Evolutionary conservation across 345 rosid species (phyloP).

Genomic region (Eucalyptus polybractea): DNA sequence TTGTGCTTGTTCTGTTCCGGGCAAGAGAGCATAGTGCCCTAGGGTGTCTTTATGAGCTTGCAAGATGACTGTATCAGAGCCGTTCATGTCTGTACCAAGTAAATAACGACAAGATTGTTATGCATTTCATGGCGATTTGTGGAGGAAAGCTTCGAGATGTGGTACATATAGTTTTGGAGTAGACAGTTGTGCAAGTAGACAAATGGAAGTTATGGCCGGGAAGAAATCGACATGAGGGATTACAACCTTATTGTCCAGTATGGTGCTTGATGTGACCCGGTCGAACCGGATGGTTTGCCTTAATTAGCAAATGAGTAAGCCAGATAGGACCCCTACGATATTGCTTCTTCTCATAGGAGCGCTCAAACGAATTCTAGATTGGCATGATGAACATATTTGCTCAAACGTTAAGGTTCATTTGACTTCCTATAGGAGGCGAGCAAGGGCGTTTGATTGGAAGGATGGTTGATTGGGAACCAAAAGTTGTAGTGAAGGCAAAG

Average conservation of each 20-base stretch:
- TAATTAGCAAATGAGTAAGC: background rate
- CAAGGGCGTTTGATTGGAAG: background rate
- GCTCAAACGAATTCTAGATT: background rate
- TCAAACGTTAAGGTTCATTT: background rate
- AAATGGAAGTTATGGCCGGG: background rate
- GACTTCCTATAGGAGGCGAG: background rate
- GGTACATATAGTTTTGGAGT: background rate
- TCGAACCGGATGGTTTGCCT: background rate
- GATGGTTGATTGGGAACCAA: background rate
- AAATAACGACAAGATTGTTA: fast-evolving
- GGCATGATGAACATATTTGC: too few relatives aligned
- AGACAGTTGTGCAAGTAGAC: too few relatives aligned
- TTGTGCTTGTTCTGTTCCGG: background rate
- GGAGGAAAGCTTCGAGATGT: background rate
- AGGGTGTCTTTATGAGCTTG: too few relatives aligned
- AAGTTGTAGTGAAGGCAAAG: background rate
- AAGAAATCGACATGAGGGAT: background rate
- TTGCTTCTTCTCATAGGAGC: background rate
- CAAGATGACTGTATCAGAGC: fast-evolving
- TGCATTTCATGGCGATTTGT: background rate
- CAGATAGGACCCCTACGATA: background rate
- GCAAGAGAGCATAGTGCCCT: background rate
- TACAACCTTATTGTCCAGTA: background rate
- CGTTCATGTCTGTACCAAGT: background rate
- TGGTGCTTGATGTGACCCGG: background rate